Conservation (phyloP, 164 flowering plant species). For the Cinnamomum micranthum region DNA sequence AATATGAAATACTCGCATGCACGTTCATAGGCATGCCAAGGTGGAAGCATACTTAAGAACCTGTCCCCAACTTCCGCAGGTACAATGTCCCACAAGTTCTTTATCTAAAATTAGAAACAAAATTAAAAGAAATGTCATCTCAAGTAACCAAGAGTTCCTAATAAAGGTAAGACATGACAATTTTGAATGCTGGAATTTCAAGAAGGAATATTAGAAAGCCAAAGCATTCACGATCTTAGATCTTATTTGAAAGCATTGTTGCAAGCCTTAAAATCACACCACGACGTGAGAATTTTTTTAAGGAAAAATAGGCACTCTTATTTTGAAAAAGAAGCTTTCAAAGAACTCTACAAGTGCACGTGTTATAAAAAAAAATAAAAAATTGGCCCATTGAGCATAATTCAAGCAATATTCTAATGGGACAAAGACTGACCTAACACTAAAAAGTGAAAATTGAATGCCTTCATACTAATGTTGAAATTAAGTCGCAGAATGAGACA, state of each 20-base stretch:
- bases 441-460: neutral
- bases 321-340: neutral
- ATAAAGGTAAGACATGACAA: too few species aligned
- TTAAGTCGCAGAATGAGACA: neutral
- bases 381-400: neutral
- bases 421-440: neutral
- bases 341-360: neutral
- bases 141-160: neutral
- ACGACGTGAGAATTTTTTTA: neutral
- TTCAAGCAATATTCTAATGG: conserved; percentile 1
- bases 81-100: conserved; percentile 61
- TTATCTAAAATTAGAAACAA: conserved; percentile 42
- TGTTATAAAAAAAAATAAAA: too few species aligned
- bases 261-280: neutral
- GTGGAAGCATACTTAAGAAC: conserved; percentile 91
- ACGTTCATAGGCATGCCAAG: conserved; percentile 99
- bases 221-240: neutral
- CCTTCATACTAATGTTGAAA: neutral
- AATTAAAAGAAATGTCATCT: neutral
- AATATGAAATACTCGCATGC: conserved; percentile 81
- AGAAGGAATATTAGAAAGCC: neutral
- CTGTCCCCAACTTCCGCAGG: conserved; percentile 77
- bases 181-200: neutral
- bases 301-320: neutral
- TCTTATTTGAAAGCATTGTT: neutral